Percentiles rank a stretch among this genome's conserved stretches.
Evolutionary conservation across 2,329 filamentous ascomycete genomes (phyloP).

Genomic region (Didymella exigua): DNA sequence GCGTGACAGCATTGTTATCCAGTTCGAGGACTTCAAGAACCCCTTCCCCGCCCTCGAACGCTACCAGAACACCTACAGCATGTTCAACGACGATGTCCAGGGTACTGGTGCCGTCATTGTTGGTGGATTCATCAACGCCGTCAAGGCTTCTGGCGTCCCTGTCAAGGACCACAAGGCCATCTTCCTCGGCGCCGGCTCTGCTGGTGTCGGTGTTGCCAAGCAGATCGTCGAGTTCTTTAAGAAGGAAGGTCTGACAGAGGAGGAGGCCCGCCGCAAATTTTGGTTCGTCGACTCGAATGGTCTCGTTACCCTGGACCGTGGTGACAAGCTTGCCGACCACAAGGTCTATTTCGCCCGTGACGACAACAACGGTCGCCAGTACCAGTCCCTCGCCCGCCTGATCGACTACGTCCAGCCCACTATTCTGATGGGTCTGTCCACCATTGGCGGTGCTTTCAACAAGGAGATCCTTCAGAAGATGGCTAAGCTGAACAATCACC

Average conservation of each 20-base stretch:
- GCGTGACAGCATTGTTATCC: constrained; percentile 69
- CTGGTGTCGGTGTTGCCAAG: constrained; percentile 95
- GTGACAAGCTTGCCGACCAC: constrained; percentile 92
- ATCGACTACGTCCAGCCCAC: constrained; percentile 95
- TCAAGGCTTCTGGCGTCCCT: constrained; percentile 84
- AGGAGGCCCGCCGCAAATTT: constrained; percentile 88
- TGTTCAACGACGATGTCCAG: constrained; percentile 99
- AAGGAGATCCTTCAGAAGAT: constrained; percentile 75
- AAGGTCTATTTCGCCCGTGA: constrained; percentile 71
- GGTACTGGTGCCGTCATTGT: constrained; percentile 95
- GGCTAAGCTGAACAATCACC: constrained; percentile 69
- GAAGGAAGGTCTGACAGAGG: constrained; percentile 85
- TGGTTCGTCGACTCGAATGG: constrained; percentile 98
- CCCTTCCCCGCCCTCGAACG: constrained; percentile 92
- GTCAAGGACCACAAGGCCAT: constrained; percentile 90
- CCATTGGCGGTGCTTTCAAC: constrained; percentile 93
- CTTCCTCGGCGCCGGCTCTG: constrained; percentile 94
- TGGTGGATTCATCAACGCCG: constrained; percentile 75
- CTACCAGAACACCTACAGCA: constrained; percentile 86
- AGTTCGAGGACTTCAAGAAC: constrained; percentile 98
- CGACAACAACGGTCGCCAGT: constrained; percentile 68
- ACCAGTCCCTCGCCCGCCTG: constrained; percentile 84
- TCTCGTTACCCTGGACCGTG: constrained; percentile 89
- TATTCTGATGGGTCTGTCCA: constrained; percentile 91
- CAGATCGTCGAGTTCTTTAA: constrained; percentile 98